phyloP scores from a whole-genome alignment of 2,329 filamentous ascomycete genomes.

The Ceratocystiopsis brevicomis region DNA sequence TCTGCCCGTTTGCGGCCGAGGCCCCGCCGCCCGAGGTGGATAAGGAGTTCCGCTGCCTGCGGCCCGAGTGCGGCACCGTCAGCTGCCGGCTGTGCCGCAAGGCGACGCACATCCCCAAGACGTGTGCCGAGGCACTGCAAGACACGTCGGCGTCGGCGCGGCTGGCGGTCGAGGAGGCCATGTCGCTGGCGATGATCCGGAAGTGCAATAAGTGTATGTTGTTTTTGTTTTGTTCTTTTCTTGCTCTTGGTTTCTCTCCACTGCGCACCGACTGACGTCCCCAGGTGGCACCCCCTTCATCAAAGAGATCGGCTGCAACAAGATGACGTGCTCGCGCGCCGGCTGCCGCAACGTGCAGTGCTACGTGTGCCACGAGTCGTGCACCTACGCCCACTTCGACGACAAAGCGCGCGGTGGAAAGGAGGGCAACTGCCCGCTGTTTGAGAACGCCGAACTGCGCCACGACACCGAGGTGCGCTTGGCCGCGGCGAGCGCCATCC shows the following conservation, averaged over 20 bases:
- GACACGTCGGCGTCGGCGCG: slow-evolving; percentile 42
- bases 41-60: slow-evolving; percentile 55
- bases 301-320: slow-evolving; percentile 67
- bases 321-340: slow-evolving; percentile 50
- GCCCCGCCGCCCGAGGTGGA: slow-evolving; percentile 47
- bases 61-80: slow-evolving; percentile 40
- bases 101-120: slow-evolving; percentile 52
- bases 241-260: neutral
- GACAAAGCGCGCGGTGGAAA: slow-evolving; percentile 27
- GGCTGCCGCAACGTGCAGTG: slow-evolving; percentile 36
- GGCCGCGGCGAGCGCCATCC: slow-evolving; percentile 39
- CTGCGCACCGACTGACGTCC: slow-evolving; percentile 5
- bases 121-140: slow-evolving; percentile 45
- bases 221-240: neutral
- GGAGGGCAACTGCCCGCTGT: slow-evolving; percentile 43
- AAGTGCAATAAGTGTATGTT: slow-evolving; percentile 46
- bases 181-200: slow-evolving; percentile 61
- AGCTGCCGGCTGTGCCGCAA: slow-evolving; percentile 51
- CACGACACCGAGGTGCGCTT: slow-evolving; percentile 43
- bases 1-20: slow-evolving; percentile 64
- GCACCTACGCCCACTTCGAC: slow-evolving; percentile 53
- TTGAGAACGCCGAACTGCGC: slow-evolving; percentile 40
- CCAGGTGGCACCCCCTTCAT: slow-evolving; percentile 53
- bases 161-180: slow-evolving; percentile 62
- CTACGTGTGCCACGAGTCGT: slow-evolving; percentile 53